A percentile compares a stretch with the other conserved stretches of the same genome.
Conservation (phyloP, 1,284 basidiomycete genomes). For the Rhodotorula sp. region DNA sequence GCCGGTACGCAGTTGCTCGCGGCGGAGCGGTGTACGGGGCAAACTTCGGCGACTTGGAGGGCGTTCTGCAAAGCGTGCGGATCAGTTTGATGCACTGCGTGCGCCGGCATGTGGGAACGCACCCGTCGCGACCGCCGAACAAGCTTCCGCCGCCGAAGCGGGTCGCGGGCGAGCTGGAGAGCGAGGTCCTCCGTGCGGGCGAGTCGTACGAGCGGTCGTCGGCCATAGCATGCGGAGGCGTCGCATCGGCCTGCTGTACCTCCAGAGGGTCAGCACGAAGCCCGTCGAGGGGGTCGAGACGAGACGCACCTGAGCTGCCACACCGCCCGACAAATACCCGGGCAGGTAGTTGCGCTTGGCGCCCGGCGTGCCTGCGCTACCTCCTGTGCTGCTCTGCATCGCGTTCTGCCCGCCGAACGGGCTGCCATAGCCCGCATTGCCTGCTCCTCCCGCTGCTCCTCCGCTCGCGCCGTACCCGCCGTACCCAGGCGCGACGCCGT, state of each 20-base stretch:
- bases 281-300: background rate
- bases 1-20: slow-evolving; percentile 23
- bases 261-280: background rate
- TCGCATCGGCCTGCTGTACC: slow-evolving; percentile 27
- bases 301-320: slow-evolving; percentile 25
- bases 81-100: background rate
- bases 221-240: slow-evolving; percentile 18
- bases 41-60: slow-evolving; percentile 42
- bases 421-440: slow-evolving; percentile 8
- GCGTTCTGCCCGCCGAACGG: slow-evolving; percentile 4
- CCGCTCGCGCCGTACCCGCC: background rate
- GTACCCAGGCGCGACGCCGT: slow-evolving; percentile 1
- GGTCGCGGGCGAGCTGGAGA: slow-evolving; percentile 33
- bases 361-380: background rate
- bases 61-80: slow-evolving; percentile 14
- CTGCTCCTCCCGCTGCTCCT: slow-evolving; percentile 4
- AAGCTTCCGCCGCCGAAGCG: slow-evolving; percentile 29
- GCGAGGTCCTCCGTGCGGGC: slow-evolving; percentile 24
- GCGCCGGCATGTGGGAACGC: background rate
- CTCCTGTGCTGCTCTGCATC: slow-evolving; percentile 11
- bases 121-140: slow-evolving; percentile 25
- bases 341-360: slow-evolving; percentile 36
- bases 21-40: slow-evolving; percentile 33
- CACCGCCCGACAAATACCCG: slow-evolving; percentile 35
- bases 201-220: slow-evolving; percentile 37